Evolutionary conservation across 306 rosid genomes (phyloP), one percentile per base, ranked within the genome.

Genomic region (Acacia melanoxylon): DNA sequence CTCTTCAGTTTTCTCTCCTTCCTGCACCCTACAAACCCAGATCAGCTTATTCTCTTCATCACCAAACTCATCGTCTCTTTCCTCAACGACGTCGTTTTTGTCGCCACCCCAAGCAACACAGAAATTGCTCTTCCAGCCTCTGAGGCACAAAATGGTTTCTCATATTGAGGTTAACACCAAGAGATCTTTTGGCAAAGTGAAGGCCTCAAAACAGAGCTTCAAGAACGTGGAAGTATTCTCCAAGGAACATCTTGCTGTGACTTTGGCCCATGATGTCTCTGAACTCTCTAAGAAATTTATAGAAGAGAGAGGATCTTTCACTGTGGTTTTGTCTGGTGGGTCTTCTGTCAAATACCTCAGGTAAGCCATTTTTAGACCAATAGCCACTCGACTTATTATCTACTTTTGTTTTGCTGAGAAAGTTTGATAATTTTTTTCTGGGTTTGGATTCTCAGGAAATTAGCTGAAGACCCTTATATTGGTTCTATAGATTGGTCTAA

Each of bases 281-380:
- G 85, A 82, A 44, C 86, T 90, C 27, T 90, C 92, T 11, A 85
- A 86, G 14, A 89, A 85, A 82, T 91, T 87, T 54, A 42, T 58
- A 13, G 76, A 81, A 20, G 90, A 86, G 66, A 90, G 91, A 81
- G 90, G 92, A 0, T 65, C 82, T 44, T 91, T 90, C 84, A 74
- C 90, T 22, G 92, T 90, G 29, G 96, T 84, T 62, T 78, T 91
- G 67, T 91, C 96, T 44, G 93, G 92, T 33, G 96, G 93, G 4
- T 87, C 96, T 58, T 83, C 90, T 37, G 86, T 90, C 79, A 49
- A 87, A 22, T 73, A 83, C 48, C 88, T 91, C 85, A 87, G 93
- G 96, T 89, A 19, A 73, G 63, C 62, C 42, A 11, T 44, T 17
- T 42, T 42, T 15, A 7, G 41, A 40, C 4, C 10, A 17, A 66